These are phyloP conservation scores for Peribolospora baueri DNA, from an alignment of 768 basidiomycete genomes.

Conservation along the genomic window DNA sequence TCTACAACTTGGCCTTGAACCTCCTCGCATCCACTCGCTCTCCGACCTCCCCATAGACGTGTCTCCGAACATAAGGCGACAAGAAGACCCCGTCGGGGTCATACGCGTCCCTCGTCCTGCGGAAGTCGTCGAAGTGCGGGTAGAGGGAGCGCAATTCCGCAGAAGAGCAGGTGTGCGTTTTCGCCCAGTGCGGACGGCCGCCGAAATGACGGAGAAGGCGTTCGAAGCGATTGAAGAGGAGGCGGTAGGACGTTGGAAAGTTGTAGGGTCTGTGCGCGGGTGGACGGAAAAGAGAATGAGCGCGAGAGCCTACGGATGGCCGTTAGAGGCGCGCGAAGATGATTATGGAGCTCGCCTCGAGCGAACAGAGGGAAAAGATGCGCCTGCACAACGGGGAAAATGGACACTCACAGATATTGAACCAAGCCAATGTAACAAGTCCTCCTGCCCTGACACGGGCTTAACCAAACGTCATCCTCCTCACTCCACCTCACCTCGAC, in stretches of 20 bases:
- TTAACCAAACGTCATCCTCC: slow-evolving; percentile 79
- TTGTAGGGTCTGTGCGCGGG: slow-evolving; percentile 51
- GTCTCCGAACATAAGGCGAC: slow-evolving; percentile 53
- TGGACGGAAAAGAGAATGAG: slow-evolving; percentile 25
- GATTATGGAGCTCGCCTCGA: no score
- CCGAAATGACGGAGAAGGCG: slow-evolving; percentile 38
- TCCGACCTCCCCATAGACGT: slow-evolving; percentile 38
- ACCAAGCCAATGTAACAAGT: slow-evolving; percentile 93
- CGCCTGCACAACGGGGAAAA: not conserved
- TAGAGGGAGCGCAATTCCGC: slow-evolving; percentile 41
- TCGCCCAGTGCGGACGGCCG: slow-evolving; percentile 91
- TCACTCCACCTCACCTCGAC: slow-evolving; percentile 77
- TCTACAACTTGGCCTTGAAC: slow-evolving; percentile 3
- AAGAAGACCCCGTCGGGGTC: slow-evolving; percentile 28
- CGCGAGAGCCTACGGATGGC: not conserved
- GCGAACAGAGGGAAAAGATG: no score
- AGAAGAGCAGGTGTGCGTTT: slow-evolving; percentile 52
- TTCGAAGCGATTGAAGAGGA: slow-evolving; percentile 54
- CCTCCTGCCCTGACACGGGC: slow-evolving; percentile 50
- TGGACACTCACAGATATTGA: slow-evolving; percentile 59
- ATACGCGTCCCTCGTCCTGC: slow-evolving; percentile 35
- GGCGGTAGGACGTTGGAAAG: slow-evolving; percentile 46
- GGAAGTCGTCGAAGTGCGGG: slow-evolving; percentile 58
- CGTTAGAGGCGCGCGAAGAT: no score
- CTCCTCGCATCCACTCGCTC: slow-evolving; percentile 1